These are phyloP conservation scores for Dacryopinax primogenitus DNA, from an alignment of 768 basidiomycete genomes.

Conservation along the genomic window DNA sequence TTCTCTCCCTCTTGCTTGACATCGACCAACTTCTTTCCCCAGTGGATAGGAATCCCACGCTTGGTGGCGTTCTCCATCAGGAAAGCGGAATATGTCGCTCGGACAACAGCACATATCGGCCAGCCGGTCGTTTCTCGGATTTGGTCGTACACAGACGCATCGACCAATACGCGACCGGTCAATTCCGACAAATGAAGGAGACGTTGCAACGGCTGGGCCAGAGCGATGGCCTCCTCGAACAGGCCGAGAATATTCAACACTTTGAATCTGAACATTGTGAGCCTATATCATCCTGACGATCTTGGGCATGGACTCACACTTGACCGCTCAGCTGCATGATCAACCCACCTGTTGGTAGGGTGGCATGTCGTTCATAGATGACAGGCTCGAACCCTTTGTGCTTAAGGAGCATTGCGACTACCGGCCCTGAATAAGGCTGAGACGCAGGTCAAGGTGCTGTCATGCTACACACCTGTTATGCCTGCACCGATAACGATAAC, in stretches of 20 bases:
- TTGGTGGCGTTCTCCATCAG: constrained; percentile 26
- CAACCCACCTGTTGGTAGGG: neutral
- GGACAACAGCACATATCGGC: neutral
- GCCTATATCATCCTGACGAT: neutral
- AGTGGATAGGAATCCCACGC: constrained; percentile 28
- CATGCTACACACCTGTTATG: no score
- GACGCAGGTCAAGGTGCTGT: no score
- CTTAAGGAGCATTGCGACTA: constrained; percentile 31
- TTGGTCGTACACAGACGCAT: neutral
- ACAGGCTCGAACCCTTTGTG: constrained; percentile 31
- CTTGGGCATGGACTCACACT: neutral
- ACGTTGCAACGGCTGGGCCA: neutral
- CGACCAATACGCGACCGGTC: neutral
- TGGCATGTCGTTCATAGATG: constrained; percentile 25
- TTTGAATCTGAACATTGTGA: neutral
- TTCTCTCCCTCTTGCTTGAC: constrained; percentile 25
- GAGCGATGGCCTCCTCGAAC: neutral
- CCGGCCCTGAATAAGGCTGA: no score
- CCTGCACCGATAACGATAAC: constrained; percentile 32
- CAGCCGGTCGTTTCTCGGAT: neutral
- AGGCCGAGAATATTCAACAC: neutral
- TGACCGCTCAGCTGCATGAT: neutral
- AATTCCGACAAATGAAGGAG: neutral
- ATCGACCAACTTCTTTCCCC: constrained; percentile 26
- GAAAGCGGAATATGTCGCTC: neutral